Evolutionary conservation across 371 early-diverging fungal genomes (phyloP).

Genomic region (Parasitella parasitica): DNA sequence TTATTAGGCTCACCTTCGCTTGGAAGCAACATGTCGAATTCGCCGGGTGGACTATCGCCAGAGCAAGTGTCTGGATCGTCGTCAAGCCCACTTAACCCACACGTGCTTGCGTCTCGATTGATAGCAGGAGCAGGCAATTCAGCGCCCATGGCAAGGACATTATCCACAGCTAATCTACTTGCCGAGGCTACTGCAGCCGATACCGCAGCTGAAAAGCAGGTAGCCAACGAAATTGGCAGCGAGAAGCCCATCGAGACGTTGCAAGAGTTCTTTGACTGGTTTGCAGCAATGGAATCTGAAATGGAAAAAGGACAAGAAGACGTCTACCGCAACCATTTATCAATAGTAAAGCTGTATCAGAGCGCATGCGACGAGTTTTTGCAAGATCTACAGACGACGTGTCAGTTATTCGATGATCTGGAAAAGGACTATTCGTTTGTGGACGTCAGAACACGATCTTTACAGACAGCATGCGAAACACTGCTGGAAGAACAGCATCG

Average conservation of each 20-base stretch:
- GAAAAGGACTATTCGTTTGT: slow-evolving; percentile 72
- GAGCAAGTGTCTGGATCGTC: slow-evolving; percentile 7
- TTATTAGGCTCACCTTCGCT: slow-evolving; percentile 22
- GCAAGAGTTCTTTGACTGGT: slow-evolving; percentile 92
- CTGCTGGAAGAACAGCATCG: slow-evolving; percentile 70
- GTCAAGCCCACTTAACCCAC: slow-evolving; percentile 29
- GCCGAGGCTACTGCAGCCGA: slow-evolving; percentile 37
- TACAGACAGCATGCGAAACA: slow-evolving; percentile 79
- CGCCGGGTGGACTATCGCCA: slow-evolving; percentile 42
- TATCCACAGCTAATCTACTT: slow-evolving; percentile 48
- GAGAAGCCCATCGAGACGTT: slow-evolving; percentile 74
- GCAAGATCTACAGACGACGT: slow-evolving; percentile 52
- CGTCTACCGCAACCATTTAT: slow-evolving; percentile 66
- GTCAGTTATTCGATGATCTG: slow-evolving; percentile 57
- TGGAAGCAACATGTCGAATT: slow-evolving; percentile 16
- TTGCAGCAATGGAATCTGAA: slow-evolving; percentile 71
- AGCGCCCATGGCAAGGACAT: slow-evolving; percentile 25
- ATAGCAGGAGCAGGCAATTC: not conserved
- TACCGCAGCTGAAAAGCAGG: slow-evolving; percentile 29
- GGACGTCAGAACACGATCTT: slow-evolving; percentile 66
- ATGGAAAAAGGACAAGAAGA: slow-evolving; percentile 87
- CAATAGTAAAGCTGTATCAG: slow-evolving; percentile 48
- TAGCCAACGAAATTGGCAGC: slow-evolving; percentile 33
- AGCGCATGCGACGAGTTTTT: slow-evolving; percentile 62
- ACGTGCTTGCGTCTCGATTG: slow-evolving; percentile 27